Evolutionary conservation across 805 yeast species (phyloP), one percentile per base, ranked within the genome.

Genomic region (Ogataea parapolymorpha): DNA sequence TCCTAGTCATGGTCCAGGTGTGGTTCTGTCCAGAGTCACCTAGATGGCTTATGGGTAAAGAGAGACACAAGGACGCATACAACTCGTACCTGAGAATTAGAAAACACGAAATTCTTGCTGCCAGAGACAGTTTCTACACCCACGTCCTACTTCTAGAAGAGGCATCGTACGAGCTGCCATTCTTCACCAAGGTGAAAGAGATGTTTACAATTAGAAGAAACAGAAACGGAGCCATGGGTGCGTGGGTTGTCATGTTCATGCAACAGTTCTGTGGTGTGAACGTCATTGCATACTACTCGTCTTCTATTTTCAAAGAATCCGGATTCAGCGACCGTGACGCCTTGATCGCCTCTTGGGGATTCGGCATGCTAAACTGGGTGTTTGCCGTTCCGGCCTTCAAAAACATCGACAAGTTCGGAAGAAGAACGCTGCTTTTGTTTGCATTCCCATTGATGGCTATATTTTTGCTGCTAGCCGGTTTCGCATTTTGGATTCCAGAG

Each of bases 231-330:
- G 79, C 87, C 5, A 52, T 82, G 44, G 95, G 86, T 42, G 79
- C 95, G 2, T 82, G 83, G 75, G 73, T 86, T 48, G 87, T 81
- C 44, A 87, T 88, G 79, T 84, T 86, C 58, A 82, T 83, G 87
- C 95, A 87, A 67, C 95, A 87, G 61, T 84, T 86, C 67, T 87
- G 95, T 66, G 95, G 95, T 53, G 78, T 87, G 60, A 87, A 87
- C 57, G 91, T 86, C 39, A 85, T 87, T 65, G 91, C 95, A 17
- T 84, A 85, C 64, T 87, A 85, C 62, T 82, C 91, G 1, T 81
- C 93, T 0, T 71, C 84, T 8, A 86, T 87, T 42, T 87, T 87
- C 64, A 61, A 72, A 16, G 73, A 80, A 42, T 78, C 89, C 17
- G 84, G 83, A 31, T 80, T 82, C 62, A 62, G 75, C 26, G 77